A percentile compares a stretch with the other conserved stretches of the same genome.
phyloP scores from a whole-genome alignment of 2,329 filamentous ascomycete species.

The Fusarium poae region DNA sequence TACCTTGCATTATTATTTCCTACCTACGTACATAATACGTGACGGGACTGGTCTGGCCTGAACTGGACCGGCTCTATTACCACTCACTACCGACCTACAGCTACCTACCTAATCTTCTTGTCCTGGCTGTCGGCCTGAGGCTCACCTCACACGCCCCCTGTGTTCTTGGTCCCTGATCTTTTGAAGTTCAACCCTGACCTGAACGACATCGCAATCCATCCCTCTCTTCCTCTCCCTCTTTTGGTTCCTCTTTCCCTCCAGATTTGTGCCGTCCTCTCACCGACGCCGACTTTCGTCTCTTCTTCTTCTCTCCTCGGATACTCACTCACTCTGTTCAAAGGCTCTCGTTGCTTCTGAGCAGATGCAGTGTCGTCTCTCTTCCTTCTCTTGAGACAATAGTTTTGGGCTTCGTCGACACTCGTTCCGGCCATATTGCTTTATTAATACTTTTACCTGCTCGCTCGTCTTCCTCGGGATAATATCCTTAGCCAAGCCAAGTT shows the following conservation, averaged over 20 bases:
- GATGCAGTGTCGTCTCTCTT: constrained; percentile 49
- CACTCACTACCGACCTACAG: constrained; percentile 8
- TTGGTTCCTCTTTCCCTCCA: constrained; percentile 43
- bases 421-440: constrained; percentile 51
- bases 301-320: constrained; percentile 40
- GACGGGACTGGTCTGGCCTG: constrained; percentile 11
- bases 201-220: constrained; percentile 40
- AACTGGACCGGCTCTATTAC: constrained; percentile 12
- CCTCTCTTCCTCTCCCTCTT: constrained; percentile 36
- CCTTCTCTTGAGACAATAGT: constrained; percentile 48
- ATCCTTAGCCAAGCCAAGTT: constrained; percentile 31
- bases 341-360: constrained; percentile 48
- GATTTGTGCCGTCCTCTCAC: constrained; percentile 43
- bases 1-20: constrained; percentile 47
- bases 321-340: constrained; percentile 35
- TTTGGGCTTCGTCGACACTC: constrained; percentile 52
- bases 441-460: constrained; percentile 52
- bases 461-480: constrained; percentile 30
- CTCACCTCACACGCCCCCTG: constrained; percentile 37
- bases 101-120: constrained; percentile 41
- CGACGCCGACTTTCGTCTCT: constrained; percentile 40
- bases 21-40: constrained; percentile 20
- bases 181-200: constrained; percentile 42
- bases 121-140: constrained; percentile 45
- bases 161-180: constrained; percentile 42